Base-by-base conservation (phyloP, 2,329 filamentous ascomycete genomes). In the Aspergillus texensis region DNA sequence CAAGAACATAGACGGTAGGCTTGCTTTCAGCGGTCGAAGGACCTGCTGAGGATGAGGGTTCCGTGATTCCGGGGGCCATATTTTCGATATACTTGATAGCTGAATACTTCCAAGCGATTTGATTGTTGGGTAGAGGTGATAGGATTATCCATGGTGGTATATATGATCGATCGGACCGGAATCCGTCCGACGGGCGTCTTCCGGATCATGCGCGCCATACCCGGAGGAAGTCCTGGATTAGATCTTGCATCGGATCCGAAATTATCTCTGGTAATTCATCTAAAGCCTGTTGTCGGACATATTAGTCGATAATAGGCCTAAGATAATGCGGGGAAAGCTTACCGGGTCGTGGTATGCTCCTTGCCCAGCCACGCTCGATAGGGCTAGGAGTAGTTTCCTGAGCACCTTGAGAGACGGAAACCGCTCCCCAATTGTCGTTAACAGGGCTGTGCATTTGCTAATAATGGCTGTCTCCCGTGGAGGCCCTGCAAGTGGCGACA, bases 171-270 rank as follows among this genome's bases (percentile, higher is more conserved):
- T 41, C 39, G 39, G 39, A n/a, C 39, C 39, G 39, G 19, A n/a
- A 41, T 41, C 39, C 39, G 39, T 41, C 39, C 39, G 39, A 41
- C 19, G 39, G 39, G 16, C 19, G 8, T 41, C 39, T 8, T n/a
- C 39, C 39, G 16, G 53, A 68, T 12, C 2, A 41, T 65, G 43
- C 71, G 71, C 39, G 6, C 71, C 39, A 41, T 41, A 9, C 6
- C 39, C 39, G 39, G 39, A 41, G 39, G 6, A 41, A 41, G 39
- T 41, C 39, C 39, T 41, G 39, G 3, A 41, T 41, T 3, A 41
- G 3, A n/a, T 19, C 16, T 41, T 41, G 39, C 39, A 41, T 41
- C 39, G 8, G 39, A n/a, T 41, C 39, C 19, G 39, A 41, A 19
- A 41, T n/a, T 4, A 41, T 41, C 8, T n/a, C 16, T n/a, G 39